Base-by-base conservation (phyloP, 441 rosid species). In the Breynia disticha region DNA sequence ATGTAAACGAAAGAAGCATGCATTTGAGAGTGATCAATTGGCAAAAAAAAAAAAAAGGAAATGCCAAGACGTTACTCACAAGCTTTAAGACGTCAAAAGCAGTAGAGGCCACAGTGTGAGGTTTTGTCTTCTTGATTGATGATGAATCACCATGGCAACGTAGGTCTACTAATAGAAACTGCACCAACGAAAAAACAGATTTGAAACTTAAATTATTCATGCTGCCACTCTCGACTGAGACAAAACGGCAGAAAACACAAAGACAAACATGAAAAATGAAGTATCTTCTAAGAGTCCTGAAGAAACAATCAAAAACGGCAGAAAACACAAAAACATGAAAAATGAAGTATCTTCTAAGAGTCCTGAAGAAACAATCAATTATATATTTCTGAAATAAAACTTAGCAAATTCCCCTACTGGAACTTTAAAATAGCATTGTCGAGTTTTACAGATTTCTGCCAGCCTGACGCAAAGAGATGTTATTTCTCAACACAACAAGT, bases 101-200 rank as follows among this genome's bases (percentile, higher is more conserved):
- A 46, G 97, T 82, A 49, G 95, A 75, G 60, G 90, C 79, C 65
- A 91, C 95, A 52, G 87, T 79, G 43, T 91, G 83, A 32, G 94
- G 86, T 47, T 78, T 77, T 56, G 79, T 82, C 78, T 79, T 86
- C 71, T 73, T 79, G 61, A 81, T 63, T 38, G 79, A 68, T 42
- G 98, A 76, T 28, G 98, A 91, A 74, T 91, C 97, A 55, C 98
- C 97, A 65, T 91, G 97, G 72, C 98, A 91, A 56, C 95, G 82
- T 51, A 91, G 71, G 68, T 91, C 98, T 19, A 91, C 90, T 51
- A 81, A 70, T 62, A 91, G 86, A 79, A 88, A 91, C 98, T 88
- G 83, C 42, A 47, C 38, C 45, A 62, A 47, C 35, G 59, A 17
- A 39, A 24, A 32, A 41, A 15, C 11, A 6, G 46, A 21, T 19